Evolutionary conservation across 2,329 filamentous ascomycete species (phyloP), one percentile per base, ranked within the genome.

Genomic region (Cercospora sojina): DNA sequence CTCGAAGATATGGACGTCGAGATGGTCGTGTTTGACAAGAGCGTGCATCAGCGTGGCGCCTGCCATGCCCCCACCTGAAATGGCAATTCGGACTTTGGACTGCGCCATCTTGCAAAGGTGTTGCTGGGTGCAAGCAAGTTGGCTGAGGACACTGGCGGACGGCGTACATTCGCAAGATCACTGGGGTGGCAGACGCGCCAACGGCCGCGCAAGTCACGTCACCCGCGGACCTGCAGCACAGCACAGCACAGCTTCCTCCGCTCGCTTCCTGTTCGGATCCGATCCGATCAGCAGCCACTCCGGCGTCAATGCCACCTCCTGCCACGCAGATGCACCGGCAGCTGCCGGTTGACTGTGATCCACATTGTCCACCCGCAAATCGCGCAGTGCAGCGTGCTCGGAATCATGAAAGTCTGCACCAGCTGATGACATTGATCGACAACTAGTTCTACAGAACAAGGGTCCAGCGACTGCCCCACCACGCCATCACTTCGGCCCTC

Each of bases 1-100:
- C 38, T 67, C 65, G 32, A 69, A 69, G 32, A 69, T 69, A 43
- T 69, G 65, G 5, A 35, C 58, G 58, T 69, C 67, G 8, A 69
- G 49, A 18, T 65, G 58, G 12, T 43, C 9, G 49, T 69, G 41
- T 35, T 63, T 55, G 6, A 65, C 31, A 13, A 67, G 63, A 13
- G 65, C 59, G 41, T 69, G 63, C n/a, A 69, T 38, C n/a, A 67
- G 18, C 5, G 66, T 56, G 20, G 67, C 67, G 12, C 67, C 67
- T 23, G 67, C 65, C 31, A 67, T 58, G 12, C 67, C 67, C 7
- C 67, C 67, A 18, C 65, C 67, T 31, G 64, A 62, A n/a, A 69
- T 67, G 18, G 67, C 67, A n/a, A 68, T 38, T 51, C 67, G 43
- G 20, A 64, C 57, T 31, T 60, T 66, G 1, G 13, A 27, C 27